phyloP scores from a whole-genome alignment of 1,139 yeast species.

The Suhomyces coccinellae region DNA sequence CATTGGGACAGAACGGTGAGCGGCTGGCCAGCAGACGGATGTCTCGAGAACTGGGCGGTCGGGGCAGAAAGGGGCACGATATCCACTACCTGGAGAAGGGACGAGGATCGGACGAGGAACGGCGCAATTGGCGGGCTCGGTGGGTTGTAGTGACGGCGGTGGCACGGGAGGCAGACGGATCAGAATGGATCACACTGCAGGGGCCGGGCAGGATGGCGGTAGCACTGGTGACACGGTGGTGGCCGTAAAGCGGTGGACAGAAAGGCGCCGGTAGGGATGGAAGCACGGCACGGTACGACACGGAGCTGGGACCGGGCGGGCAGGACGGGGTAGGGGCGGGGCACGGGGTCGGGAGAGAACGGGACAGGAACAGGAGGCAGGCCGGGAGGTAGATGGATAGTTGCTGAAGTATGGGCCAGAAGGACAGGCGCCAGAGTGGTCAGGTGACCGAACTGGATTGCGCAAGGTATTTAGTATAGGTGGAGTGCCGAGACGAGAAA shows the following conservation, averaged over 20 bases:
- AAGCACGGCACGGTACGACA: neutral
- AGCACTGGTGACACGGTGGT: too few species aligned
- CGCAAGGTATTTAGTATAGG: neutral
- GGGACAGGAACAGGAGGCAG: neutral
- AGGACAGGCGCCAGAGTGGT: neutral
- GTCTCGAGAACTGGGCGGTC: too few species aligned
- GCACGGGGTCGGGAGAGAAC: neutral
- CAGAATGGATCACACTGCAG: too few species aligned
- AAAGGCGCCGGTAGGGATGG: neutral
- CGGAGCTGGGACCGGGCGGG: neutral
- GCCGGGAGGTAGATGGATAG: neutral
- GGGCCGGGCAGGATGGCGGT: too few species aligned
- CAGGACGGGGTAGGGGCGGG: neutral
- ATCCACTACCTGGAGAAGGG: neutral
- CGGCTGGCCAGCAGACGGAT: too few species aligned
- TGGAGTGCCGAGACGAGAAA: too few species aligned
- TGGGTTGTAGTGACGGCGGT: neutral
- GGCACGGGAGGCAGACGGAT: neutral
- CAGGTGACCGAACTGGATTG: neutral
- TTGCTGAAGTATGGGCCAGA: neutral
- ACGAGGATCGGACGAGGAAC: neutral
- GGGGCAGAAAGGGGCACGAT: too few species aligned
- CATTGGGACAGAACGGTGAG: neutral
- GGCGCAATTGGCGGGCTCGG: neutral
- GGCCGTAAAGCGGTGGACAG: too few species aligned